A percentile compares a stretch with the other conserved stretches of the same genome.
These are phyloP conservation scores for Rhizopogon vesiculosus DNA, from an alignment of 768 basidiomycete genomes.

Conservation along the genomic window DNA sequence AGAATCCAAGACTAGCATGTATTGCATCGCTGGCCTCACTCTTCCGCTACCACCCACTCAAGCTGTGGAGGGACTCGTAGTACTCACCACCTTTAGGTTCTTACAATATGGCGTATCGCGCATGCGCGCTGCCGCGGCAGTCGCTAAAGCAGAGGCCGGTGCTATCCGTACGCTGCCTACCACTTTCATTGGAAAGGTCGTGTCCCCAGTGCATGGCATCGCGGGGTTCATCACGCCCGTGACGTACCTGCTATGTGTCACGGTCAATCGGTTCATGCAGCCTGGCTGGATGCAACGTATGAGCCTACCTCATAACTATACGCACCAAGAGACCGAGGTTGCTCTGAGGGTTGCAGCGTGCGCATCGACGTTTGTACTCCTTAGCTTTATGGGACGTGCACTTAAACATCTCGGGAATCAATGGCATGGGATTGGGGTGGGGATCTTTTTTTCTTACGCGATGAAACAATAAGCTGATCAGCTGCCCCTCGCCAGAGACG, in stretches of 20 bases:
- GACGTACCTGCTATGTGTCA: slow-evolving; percentile 19
- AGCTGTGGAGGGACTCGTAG: slow-evolving; percentile 10
- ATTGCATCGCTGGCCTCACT: slow-evolving; percentile 11
- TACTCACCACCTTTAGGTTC: slow-evolving; percentile 9
- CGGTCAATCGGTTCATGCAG: slow-evolving; percentile 19
- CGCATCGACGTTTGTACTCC: slow-evolving; percentile 8
- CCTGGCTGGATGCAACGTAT: slow-evolving; percentile 25
- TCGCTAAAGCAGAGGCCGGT: slow-evolving; percentile 4
- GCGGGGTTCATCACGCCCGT: slow-evolving; percentile 15
- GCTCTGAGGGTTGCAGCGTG: slow-evolving; percentile 16
- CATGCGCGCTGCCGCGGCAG: not conserved
- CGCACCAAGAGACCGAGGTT: slow-evolving; percentile 6
- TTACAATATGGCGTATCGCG: not conserved
- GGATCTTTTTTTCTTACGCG: not conserved
- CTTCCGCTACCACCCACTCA: slow-evolving; percentile 1
- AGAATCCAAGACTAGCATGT: not conserved
- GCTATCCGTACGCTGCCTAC: slow-evolving; percentile 9
- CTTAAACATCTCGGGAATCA: slow-evolving; percentile 19
- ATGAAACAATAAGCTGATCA: not conserved
- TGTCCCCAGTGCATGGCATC: slow-evolving; percentile 20
- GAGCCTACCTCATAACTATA: slow-evolving; percentile 11
- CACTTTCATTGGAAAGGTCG: slow-evolving; percentile 14
- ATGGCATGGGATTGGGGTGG: slow-evolving; percentile 23
- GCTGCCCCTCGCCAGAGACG: slow-evolving; percentile 13
- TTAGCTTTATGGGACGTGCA: not conserved